A percentile compares a stretch with the other conserved stretches of the same genome.
Evolutionary conservation across 2,329 filamentous ascomycete genomes (phyloP).

Genomic region (Colletotrichum limetticola): DNA sequence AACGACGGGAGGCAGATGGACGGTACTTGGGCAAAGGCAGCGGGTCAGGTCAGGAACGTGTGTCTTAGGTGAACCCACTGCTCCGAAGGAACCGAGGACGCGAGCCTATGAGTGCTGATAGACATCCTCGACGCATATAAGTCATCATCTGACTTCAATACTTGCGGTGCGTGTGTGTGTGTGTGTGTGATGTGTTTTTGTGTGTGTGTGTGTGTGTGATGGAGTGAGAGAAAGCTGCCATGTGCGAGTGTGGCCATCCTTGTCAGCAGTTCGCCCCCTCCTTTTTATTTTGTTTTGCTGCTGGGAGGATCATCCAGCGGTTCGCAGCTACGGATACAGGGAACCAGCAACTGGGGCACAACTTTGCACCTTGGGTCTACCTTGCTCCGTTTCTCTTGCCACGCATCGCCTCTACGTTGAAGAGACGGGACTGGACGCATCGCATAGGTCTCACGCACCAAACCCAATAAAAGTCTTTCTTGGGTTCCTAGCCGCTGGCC

Average conservation of each 20-base stretch:
- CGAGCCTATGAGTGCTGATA: not conserved
- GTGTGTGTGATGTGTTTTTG: not conserved
- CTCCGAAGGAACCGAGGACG: not conserved
- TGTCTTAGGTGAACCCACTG: not conserved
- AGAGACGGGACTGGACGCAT: too few species aligned
- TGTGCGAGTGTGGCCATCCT: not conserved
- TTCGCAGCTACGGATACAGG: constrained; percentile 11
- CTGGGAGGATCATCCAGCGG: not conserved
- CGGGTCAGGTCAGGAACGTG: not conserved
- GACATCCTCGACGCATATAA: not conserved
- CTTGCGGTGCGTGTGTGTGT: not conserved
- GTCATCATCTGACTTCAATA: not conserved
- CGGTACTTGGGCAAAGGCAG: not conserved
- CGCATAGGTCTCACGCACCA: not conserved
- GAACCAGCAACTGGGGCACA: not conserved
- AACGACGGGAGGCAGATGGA: not conserved
- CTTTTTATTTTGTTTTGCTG: not conserved
- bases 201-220: not conserved
- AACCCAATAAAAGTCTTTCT: not conserved
- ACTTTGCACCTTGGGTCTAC: not conserved
- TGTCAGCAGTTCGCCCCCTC: not conserved
- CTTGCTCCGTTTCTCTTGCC: not conserved
- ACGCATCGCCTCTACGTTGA: not conserved
- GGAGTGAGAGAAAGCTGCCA: not conserved
- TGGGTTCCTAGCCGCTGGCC: constrained; percentile 14